Evolutionary conservation across 345 rosid species (phyloP).

Genomic region (Stellera chamaejasme): DNA sequence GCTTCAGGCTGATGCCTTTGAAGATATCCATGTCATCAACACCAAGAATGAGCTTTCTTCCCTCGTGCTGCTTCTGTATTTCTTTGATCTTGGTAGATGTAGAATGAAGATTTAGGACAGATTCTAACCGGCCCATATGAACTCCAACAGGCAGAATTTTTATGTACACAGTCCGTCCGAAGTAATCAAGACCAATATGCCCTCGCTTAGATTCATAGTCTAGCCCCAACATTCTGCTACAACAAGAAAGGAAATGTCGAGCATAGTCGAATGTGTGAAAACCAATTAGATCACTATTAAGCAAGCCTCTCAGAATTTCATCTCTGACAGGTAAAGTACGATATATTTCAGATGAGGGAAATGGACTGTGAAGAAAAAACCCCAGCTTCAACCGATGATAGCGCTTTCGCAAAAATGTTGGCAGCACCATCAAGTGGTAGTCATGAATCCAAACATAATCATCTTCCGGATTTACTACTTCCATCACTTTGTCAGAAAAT

Average conservation of each 20-base stretch:
- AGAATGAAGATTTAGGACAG: constrained; percentile 41
- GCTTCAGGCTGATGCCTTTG: constrained; percentile 56
- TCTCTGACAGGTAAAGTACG: constrained; percentile 53
- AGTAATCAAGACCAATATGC: constrained; percentile 63
- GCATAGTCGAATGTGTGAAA: constrained; percentile 72
- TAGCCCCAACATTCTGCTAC: constrained; percentile 66
- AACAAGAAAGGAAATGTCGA: constrained; percentile 60
- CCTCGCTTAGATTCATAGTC: constrained; percentile 69
- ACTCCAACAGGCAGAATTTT: constrained; percentile 56
- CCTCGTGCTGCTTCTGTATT: constrained; percentile 37
- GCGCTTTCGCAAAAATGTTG: constrained; percentile 54
- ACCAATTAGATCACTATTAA: constrained; percentile 56
- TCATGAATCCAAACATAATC: constrained; percentile 49
- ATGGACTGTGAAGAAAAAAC: constrained; percentile 63
- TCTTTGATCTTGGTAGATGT: constrained; percentile 46
- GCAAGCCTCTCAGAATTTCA: constrained; percentile 48
- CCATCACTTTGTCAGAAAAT: constrained; percentile 63
- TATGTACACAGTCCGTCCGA: constrained; percentile 53
- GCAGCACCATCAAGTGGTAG: constrained; percentile 63
- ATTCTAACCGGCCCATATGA: constrained; percentile 62
- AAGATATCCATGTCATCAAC: constrained; percentile 15
- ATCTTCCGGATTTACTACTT: constrained; percentile 27
- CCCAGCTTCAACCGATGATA: constrained; percentile 51
- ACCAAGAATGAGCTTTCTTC: constrained; percentile 48
- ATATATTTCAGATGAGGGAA: constrained; percentile 63